phyloP scores from a whole-genome alignment of 257 asterid species.

The Petunia secreta region DNA sequence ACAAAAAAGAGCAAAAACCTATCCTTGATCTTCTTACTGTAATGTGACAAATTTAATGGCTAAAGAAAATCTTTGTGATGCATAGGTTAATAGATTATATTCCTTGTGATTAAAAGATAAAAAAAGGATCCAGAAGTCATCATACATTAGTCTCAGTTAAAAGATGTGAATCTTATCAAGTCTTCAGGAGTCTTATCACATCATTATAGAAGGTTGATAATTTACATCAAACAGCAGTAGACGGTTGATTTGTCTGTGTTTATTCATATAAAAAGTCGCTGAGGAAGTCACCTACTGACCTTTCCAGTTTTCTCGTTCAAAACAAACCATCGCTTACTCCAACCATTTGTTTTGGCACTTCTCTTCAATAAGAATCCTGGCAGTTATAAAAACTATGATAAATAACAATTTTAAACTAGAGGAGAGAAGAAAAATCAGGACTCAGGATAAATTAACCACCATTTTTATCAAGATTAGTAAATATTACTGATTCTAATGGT shows the following conservation, averaged over 20 bases:
- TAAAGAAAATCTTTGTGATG: neutral
- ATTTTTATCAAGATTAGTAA: neutral
- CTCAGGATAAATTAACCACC: conserved; percentile 12
- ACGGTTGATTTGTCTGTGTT: neutral
- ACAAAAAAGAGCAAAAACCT: too few relatives aligned
- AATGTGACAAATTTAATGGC: neutral
- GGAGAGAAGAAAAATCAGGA: neutral
- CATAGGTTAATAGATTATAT: neutral
- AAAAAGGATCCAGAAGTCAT: neutral
- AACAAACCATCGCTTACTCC: conserved; percentile 98
- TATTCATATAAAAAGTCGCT: neutral
- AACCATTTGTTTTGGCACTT: conserved; percentile 83
- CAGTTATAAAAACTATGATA: conserved; percentile 17
- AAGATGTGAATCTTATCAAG: neutral
- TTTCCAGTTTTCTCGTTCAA: conserved; percentile 95
- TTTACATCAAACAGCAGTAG: neutral
- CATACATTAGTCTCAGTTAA: neutral
- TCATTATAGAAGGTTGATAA: neutral
- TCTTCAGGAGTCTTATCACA: conserved; percentile 7
- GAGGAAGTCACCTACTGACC: conserved; percentile 49
- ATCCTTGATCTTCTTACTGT: too few relatives aligned
- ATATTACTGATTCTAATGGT: conserved; percentile 15
- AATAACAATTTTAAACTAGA: conserved; percentile 13
- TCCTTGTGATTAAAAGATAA: neutral
- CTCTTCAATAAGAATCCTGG: conserved; percentile 88